Conservation (phyloP, 305 asterid species). For the Rubia tinctorum region DNA sequence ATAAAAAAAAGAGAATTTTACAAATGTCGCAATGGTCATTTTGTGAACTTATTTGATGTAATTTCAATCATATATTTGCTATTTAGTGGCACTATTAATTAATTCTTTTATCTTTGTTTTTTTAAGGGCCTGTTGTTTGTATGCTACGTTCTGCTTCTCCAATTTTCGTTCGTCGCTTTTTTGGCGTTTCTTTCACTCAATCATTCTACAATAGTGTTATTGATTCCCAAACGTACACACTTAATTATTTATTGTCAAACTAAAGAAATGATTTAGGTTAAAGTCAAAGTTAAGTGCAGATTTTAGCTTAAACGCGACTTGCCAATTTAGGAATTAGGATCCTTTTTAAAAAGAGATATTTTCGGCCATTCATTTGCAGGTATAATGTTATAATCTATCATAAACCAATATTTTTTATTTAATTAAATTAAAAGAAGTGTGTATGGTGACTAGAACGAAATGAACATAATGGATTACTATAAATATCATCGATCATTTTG, state of each 20-base stretch:
- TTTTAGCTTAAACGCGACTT: neutral
- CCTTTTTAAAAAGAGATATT: neutral
- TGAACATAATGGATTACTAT: neutral
- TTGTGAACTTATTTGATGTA: too few species aligned
- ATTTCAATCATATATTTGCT: too few species aligned
- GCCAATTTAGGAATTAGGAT: neutral
- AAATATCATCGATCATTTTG: neutral
- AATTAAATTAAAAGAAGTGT: too few species aligned
- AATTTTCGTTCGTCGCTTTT: slow-evolving; percentile 13
- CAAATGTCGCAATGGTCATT: too few species aligned
- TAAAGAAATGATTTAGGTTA: neutral
- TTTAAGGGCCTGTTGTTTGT: slow-evolving; percentile 11
- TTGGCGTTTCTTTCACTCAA: slow-evolving; percentile 43
- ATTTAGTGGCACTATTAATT: neutral
- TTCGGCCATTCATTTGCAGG: neutral
- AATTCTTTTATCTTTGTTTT: neutral
- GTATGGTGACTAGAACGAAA: neutral
- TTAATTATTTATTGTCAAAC: neutral
- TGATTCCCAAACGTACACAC: neutral
- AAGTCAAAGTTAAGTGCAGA: neutral
- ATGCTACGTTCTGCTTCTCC: neutral
- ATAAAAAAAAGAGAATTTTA: too few species aligned
- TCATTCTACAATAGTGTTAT: neutral
- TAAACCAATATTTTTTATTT: neutral
- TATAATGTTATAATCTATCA: too few species aligned